Percentiles rank a stretch among this genome's conserved stretches.
Evolutionary conservation across 805 yeast genomes (phyloP).

Genomic region (Teunomyces lycoperdinae): DNA sequence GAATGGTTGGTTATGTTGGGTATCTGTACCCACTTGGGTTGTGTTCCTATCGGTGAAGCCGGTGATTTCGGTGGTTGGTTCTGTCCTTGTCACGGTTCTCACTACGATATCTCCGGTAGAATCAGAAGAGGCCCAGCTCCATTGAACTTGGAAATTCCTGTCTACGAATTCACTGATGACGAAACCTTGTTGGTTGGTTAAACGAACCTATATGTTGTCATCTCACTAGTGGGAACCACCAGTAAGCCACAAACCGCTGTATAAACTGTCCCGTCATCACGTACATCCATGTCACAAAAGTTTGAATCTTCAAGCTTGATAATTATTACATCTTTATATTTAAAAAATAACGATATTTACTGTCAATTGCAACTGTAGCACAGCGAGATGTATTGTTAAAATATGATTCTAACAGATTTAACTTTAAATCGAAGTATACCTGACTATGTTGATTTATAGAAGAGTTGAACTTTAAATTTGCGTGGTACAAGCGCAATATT

Average conservation of each 20-base stretch:
- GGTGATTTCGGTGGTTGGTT: constrained; percentile 99
- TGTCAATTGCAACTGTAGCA: constrained; percentile 1
- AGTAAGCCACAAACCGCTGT: neutral
- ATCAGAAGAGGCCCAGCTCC: constrained; percentile 99
- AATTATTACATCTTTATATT: constrained; percentile 1
- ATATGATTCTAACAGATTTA: neutral
- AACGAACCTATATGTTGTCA: constrained; percentile 5
- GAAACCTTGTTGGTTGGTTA: constrained; percentile 91
- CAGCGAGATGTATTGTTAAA: neutral
- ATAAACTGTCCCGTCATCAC: constrained; percentile 1
- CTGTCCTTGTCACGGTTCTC: constrained; percentile 99
- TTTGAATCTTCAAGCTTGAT: neutral
- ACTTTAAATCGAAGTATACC: too few species aligned
- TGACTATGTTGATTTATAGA: too few species aligned
- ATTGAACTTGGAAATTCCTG: constrained; percentile 94
- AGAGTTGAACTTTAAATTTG: too few species aligned
- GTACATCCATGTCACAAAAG: constrained; percentile 2
- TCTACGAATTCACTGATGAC: constrained; percentile 72
- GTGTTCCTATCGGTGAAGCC: constrained; percentile 99
- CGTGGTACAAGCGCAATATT: too few species aligned
- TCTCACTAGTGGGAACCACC: neutral
- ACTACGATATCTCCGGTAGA: constrained; percentile 99
- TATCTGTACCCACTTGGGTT: constrained; percentile 99
- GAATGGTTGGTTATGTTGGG: constrained; percentile 99
- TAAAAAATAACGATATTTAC: neutral